Percentiles rank a stretch among this genome's conserved stretches.
Conservation (phyloP, 495 filamentous ascomycete species). For the Extremus antarcticus region DNA sequence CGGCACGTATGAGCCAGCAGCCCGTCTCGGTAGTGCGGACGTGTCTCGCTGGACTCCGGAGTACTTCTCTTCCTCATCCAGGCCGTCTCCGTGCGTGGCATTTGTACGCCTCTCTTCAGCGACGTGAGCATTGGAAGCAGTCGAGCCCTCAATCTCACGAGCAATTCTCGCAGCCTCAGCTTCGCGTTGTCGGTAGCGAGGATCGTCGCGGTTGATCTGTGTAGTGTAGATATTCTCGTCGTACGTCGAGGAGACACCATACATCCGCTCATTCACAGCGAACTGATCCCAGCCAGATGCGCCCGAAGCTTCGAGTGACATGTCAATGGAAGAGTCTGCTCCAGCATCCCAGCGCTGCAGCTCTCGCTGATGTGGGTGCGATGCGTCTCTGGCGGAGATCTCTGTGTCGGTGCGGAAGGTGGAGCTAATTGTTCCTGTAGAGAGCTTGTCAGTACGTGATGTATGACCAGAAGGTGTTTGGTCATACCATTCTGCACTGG, state of each 20-base stretch:
- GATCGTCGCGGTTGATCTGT: slow-evolving; percentile 67
- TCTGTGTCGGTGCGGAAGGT: slow-evolving; percentile 79
- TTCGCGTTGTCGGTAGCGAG: slow-evolving; percentile 63
- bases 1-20: slow-evolving; percentile 63
- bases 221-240: slow-evolving; percentile 94
- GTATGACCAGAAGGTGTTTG: background rate
- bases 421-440: background rate
- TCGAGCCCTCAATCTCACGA: slow-evolving; percentile 71
- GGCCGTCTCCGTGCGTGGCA: slow-evolving; percentile 49
- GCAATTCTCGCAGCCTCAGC: slow-evolving; percentile 74
- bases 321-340: slow-evolving; percentile 47
- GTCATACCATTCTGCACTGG: slow-evolving; percentile 64
- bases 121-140: slow-evolving; percentile 62
- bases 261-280: slow-evolving; percentile 73
- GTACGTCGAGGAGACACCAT: slow-evolving; percentile 77
- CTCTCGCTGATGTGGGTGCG: slow-evolving; percentile 51
- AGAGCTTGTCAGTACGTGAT: background rate
- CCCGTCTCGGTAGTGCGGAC: slow-evolving; percentile 55
- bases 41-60: slow-evolving; percentile 81
- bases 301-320: slow-evolving; percentile 54
- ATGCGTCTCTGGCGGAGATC: slow-evolving; percentile 62
- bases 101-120: slow-evolving; percentile 52
- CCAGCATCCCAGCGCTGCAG: slow-evolving; percentile 78
- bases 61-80: slow-evolving; percentile 87
- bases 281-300: slow-evolving; percentile 77